These are phyloP conservation scores for Neonectria sp. DNA, from an alignment of 2,329 filamentous ascomycete species.

Conservation along the genomic window DNA sequence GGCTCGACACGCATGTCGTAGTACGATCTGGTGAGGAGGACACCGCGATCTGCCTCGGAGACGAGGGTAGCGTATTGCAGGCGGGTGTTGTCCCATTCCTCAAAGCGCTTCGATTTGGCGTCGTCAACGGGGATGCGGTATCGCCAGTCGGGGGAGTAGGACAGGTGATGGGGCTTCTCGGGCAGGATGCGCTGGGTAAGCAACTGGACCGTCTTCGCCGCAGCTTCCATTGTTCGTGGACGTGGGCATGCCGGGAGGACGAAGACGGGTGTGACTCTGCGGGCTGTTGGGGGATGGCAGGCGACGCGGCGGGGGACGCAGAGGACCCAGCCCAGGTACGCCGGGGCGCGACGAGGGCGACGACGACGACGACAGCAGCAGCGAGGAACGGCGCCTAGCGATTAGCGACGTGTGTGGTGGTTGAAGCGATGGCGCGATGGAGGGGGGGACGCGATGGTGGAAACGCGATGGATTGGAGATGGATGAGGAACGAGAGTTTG, in stretches of 20 bases:
- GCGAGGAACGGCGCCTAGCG: conserved; percentile 5
- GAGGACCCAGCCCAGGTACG: conserved; percentile 29
- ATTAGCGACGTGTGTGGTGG: not conserved
- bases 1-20: conserved; percentile 71
- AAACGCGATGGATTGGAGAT: conserved; percentile 14
- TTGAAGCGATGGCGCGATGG: conserved; percentile 4
- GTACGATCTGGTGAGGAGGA: conserved; percentile 70
- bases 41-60: conserved; percentile 71
- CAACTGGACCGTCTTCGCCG: conserved; percentile 69
- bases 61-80: conserved; percentile 72
- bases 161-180: conserved; percentile 67
- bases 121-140: conserved; percentile 62
- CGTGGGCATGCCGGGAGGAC: conserved; percentile 55
- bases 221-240: conserved; percentile 70
- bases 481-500: not conserved
- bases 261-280: conserved; percentile 44
- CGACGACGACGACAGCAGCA: conserved; percentile 7
- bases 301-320: conserved; percentile 41
- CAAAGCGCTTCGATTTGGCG: conserved; percentile 52
- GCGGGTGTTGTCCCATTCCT: conserved; percentile 65
- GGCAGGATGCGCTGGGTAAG: conserved; percentile 68
- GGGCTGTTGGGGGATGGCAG: conserved; percentile 41
- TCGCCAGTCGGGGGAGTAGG: conserved; percentile 63
- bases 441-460: conserved; percentile 17
- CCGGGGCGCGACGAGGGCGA: conserved; percentile 39